These are phyloP conservation scores for Pseudocercospora eumusae DNA, from an alignment of 2,329 filamentous ascomycete genomes.

Conservation along the genomic window DNA sequence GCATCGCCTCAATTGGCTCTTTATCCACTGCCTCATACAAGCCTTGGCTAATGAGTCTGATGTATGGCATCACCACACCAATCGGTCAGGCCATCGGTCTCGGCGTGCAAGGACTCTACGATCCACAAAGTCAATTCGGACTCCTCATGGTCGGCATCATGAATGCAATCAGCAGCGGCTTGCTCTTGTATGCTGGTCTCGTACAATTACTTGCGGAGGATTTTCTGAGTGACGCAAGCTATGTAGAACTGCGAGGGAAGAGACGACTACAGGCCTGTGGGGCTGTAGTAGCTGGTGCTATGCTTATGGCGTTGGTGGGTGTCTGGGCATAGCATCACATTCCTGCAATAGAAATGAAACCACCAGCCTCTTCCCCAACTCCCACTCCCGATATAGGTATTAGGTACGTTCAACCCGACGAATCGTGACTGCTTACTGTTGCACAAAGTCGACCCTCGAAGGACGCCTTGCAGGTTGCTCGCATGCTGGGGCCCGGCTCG, in stretches of 20 bases:
- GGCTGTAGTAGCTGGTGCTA: constrained; percentile 61
- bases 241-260: constrained; percentile 59
- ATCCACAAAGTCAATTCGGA: constrained; percentile 51
- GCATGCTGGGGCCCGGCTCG: not conserved
- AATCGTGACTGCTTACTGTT: constrained; percentile 7
- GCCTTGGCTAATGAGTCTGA: constrained; percentile 70
- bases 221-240: constrained; percentile 64
- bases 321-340: constrained; percentile 58
- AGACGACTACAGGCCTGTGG: constrained; percentile 62
- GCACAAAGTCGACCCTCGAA: not conserved
- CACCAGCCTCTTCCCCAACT: not conserved
- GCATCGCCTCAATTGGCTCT: constrained; percentile 67
- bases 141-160: constrained; percentile 54
- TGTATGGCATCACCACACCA: constrained; percentile 61
- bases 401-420: not conserved
- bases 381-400: not conserved
- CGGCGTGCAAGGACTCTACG: constrained; percentile 53
- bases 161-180: constrained; percentile 52
- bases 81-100: constrained; percentile 54
- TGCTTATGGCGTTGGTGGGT: constrained; percentile 67
- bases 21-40: constrained; percentile 72
- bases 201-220: constrained; percentile 55
- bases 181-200: constrained; percentile 53
- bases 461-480: not conserved
- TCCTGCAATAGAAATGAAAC: constrained; percentile 2